Evolutionary conservation across 306 rosid genomes (phyloP), one percentile per base, ranked within the genome.

Genomic region (Malus sylvestris): DNA sequence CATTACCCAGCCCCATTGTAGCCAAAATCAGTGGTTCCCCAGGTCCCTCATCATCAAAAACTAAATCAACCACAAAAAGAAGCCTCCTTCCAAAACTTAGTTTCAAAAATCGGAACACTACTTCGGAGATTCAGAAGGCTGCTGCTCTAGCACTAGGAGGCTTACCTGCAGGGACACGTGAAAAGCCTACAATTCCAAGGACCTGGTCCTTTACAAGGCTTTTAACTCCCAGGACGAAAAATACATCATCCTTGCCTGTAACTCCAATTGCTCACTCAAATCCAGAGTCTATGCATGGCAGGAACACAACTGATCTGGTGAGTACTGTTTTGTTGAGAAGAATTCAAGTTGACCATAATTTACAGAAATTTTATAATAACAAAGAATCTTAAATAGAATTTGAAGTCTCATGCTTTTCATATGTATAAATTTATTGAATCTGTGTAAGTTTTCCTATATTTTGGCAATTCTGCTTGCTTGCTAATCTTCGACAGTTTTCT

Each of bases 211-310:
- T 89, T 40, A 75, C 87, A 46, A 87, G 78, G 55, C 33, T 85
- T 45, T 68, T 89, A 71, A 75, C 87, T 32, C 83, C 85, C 0
- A 81, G 78, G 75, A 70, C 49, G 78, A 87, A 80, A 71, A 83
- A 72, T 75, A n/a, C 82, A 1, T 84, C 94, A 67, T 89, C 96
- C 68, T 80, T 87, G 77, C 95, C 93, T 6, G 85, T 46, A 74
- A 84, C 89, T 2, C 90, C 97, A 27, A 70, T 80, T 51, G 58
- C 93, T 58, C 89, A 82, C 58, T 91, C 93, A 60, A 86, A 83
- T 80, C 91, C 88, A 40, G 93, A 67, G 81, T 88, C 86, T 49
- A 61, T 81, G 67, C 90, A 89, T 79, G 94, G 93, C 65, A 83
- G 86, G 62, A 80, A 73, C 85, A 18, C 55, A 22, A 55, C 10